Evolutionary conservation across 208 protist genomes (phyloP).

Genomic region (Wallacemonas sp.): DNA sequence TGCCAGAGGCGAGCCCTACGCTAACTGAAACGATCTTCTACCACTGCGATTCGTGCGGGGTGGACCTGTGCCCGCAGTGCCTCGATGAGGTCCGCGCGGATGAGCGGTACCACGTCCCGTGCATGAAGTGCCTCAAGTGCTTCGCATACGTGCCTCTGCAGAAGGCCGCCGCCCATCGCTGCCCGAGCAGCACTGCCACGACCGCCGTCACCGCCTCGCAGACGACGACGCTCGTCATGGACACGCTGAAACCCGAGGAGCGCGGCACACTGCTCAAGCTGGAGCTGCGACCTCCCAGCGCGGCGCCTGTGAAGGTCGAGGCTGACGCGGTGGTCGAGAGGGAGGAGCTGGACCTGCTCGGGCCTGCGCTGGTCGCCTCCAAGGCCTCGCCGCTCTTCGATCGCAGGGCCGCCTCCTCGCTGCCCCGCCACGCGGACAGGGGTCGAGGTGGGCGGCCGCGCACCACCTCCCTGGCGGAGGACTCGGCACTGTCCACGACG

Average conservation of each 20-base stretch:
- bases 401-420: neutral
- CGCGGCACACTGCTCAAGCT: neutral
- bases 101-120: constrained; percentile 77
- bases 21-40: constrained; percentile 35
- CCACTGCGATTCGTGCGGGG: constrained; percentile 63
- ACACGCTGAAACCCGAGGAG: constrained; percentile 9
- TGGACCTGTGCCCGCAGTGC: constrained; percentile 74
- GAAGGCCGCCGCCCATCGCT: constrained; percentile 26
- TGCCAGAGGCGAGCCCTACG: neutral
- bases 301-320: constrained; percentile 1
- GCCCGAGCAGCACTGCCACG: neutral
- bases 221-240: neutral
- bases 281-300: neutral
- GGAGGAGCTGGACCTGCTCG: constrained; percentile 7
- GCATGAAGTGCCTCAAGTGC: constrained; percentile 73
- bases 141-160: constrained; percentile 34
- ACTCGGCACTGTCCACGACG: too few species aligned
- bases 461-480: neutral
- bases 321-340: too few species aligned
- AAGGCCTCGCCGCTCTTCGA: neutral
- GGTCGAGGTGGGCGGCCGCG: neutral
- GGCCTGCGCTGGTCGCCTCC: neutral
- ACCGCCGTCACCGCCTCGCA: neutral
- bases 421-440: neutral
- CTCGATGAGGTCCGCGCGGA: constrained; percentile 48